Evolutionary conservation across 2,329 filamentous ascomycete genomes (phyloP).

Genomic region (Diaporthe destruens): DNA sequence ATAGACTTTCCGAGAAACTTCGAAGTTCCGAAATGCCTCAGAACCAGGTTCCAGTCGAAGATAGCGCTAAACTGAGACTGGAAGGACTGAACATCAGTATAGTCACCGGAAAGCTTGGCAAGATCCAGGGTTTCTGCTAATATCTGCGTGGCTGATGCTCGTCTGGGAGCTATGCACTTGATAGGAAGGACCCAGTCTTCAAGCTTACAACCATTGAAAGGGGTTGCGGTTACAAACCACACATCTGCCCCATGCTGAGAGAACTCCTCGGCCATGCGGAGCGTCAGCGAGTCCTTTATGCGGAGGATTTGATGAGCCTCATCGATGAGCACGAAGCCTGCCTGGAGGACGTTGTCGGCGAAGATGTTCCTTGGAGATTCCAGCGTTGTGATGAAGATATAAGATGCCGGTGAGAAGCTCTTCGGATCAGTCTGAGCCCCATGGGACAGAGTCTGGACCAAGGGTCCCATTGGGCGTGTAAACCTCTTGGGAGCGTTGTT

Average conservation of each 20-base stretch:
- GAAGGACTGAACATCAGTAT: background rate
- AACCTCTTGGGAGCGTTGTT: slow-evolving; percentile 16
- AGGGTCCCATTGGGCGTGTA: background rate
- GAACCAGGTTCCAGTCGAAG: background rate
- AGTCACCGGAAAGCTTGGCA: background rate
- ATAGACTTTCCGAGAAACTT: slow-evolving; percentile 26
- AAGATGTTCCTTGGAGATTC: background rate
- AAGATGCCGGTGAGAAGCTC: background rate
- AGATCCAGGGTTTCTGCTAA: background rate
- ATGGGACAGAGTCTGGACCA: background rate
- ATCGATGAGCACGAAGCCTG: background rate
- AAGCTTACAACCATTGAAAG: background rate
- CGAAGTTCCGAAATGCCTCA: slow-evolving; percentile 14
- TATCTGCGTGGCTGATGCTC: background rate
- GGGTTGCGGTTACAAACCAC: background rate
- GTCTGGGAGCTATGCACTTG: background rate
- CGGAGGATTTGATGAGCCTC: background rate
- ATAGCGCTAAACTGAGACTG: background rate
- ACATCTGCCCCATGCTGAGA: background rate
- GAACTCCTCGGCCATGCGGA: background rate
- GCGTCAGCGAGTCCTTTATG: background rate
- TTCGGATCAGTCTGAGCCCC: background rate
- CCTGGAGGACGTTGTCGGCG: background rate
- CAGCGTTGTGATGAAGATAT: slow-evolving; percentile 14
- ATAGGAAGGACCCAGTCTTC: background rate